phyloP scores from a whole-genome alignment of 192 early-diverging fungal species.

The Pilaira anomala region DNA sequence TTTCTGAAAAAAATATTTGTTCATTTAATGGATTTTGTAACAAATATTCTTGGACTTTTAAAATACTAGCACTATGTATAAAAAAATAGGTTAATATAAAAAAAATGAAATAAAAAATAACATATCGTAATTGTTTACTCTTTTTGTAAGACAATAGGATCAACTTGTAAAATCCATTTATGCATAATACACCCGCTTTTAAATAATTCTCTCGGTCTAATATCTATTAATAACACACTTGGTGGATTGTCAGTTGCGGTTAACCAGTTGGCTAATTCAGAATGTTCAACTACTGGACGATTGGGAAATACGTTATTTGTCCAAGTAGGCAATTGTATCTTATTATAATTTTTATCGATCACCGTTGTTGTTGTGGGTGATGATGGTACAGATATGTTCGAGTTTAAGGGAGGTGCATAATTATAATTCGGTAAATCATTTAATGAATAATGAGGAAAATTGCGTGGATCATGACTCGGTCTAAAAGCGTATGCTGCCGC shows the following conservation, averaged over 20 bases:
- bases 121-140: neutral
- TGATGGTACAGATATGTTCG: neutral
- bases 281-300: conserved; percentile 37
- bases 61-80: neutral
- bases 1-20: conserved; percentile 57
- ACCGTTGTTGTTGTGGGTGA: neutral
- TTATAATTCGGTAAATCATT: neutral
- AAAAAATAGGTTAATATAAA: neutral
- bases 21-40: conserved; percentile 54
- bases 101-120: neutral
- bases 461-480: conserved; percentile 33
- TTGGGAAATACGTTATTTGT: conserved; percentile 32
- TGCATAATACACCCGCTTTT: conserved; percentile 66
- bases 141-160: conserved; percentile 28
- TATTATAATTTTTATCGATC: neutral
- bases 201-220: conserved; percentile 69
- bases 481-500: conserved; percentile 2
- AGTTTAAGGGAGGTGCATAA: conserved; percentile 30
- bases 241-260: conserved; percentile 38
- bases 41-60: conserved; percentile 51
- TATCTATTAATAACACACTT: conserved; percentile 69
- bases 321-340: conserved; percentile 11
- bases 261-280: conserved; percentile 38
- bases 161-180: conserved; percentile 66
- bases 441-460: conserved; percentile 11